Evolutionary conservation across 768 basidiomycete genomes (phyloP), one percentile per base, ranked within the genome.

Genomic region (Boletus sp.): DNA sequence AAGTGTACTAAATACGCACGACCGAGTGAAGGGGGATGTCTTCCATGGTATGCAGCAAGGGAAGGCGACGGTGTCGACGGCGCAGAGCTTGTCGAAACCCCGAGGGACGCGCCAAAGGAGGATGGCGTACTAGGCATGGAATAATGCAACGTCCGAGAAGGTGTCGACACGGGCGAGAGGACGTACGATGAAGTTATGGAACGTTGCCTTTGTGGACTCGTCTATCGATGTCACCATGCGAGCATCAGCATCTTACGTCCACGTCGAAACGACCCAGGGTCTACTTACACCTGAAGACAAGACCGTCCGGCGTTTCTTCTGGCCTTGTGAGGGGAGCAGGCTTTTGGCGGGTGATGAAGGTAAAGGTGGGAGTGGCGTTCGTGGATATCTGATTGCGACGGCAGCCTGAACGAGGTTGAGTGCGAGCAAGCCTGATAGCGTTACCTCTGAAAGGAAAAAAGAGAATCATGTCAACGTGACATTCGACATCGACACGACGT

Each of bases 11-110:
- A 39, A 40, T 11, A 64, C 76, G 61, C 44, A 77, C 75, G 72
- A 51, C 72, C 76, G 7, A 64, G 64, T 4, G 66, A 63, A 30
- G 64, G 55, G 17, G 66, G 62, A 50, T 77, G 75, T 50, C 64
- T 70, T 29, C 75, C 75, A 14, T 73, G 61, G 47, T 75, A 76
- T 5, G 75, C 71, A 8, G 72, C 70, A 11, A 75, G 66, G n/a
- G 74, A 73, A 5, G 74, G 73, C 0, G 71, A 67, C 7, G 75
- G 70, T 2, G 75, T 74, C 30, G 68, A 64, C 45, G 74, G 61
- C 37, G 61, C 54, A 47, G 72, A 55, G 58, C 53, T 37, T 5
- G 70, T 57, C 1, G 69, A 66, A 2, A 67, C 67, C 5, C 64
- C 70, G 6, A 71, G 64, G 44, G 74, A 77, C 56, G 47, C 47